Percentiles rank a stretch among this genome's conserved stretches.
phyloP scores from a whole-genome alignment of 225 moss, liverwort and hornwort species.

The Bryoerythrophyllum caledonicum region DNA sequence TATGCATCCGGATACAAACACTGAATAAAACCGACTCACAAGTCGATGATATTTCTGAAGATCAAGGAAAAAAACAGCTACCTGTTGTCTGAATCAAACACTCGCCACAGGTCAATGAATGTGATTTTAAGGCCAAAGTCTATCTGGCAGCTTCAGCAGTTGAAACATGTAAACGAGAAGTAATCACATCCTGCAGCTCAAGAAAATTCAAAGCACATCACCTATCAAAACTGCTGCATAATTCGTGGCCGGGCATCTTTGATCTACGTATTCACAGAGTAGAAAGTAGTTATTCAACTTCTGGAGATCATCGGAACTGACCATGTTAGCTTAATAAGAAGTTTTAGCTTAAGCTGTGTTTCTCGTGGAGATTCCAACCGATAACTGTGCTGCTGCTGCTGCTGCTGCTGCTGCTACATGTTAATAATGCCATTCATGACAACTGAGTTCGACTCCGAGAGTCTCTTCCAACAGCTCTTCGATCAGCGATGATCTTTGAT shows the following conservation, averaged over 20 bases:
- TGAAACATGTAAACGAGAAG: not conserved
- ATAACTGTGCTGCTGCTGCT: constrained; percentile 13
- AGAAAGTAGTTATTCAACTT: not conserved
- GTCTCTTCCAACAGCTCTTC: constrained; percentile 20
- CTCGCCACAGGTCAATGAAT: not conserved
- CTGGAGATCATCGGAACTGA: constrained; percentile 11
- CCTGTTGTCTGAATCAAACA: not conserved
- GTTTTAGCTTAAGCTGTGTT: constrained; percentile 4
- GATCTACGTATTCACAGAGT: not conserved
- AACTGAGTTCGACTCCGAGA: not conserved
- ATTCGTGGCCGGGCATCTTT: not conserved
- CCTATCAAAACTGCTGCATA: not conserved
- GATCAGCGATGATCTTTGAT: too few relatives aligned
- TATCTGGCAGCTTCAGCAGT: not conserved
- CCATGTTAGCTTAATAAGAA: not conserved
- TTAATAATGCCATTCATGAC: not conserved
- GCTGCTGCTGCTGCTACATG: not conserved
- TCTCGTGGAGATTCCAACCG: not conserved
- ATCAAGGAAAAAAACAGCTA: not conserved
- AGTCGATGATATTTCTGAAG: not conserved
- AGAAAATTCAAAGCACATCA: not conserved
- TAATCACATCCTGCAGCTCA: constrained; percentile 17
- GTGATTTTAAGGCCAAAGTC: not conserved
- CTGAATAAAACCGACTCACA: not conserved
- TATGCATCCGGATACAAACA: not conserved